Conservation (phyloP, 2,329 filamentous ascomycete species). For the Cladosporium sp. region DNA sequence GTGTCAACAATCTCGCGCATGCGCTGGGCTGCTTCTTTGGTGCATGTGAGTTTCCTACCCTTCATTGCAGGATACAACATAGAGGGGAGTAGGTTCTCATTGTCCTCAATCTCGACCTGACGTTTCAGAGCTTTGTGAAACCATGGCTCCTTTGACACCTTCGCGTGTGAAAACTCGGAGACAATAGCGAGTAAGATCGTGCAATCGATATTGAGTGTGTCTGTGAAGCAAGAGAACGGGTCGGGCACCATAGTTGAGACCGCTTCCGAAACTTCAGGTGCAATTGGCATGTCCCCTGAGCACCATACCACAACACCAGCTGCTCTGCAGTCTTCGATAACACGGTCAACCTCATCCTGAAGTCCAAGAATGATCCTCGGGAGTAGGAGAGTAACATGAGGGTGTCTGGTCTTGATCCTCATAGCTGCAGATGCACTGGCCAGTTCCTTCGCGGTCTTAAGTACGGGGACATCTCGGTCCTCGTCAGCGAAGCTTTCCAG, state of each 20-base stretch:
- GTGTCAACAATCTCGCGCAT: constrained; percentile 64
- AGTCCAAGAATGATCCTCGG: constrained; percentile 53
- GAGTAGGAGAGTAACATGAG: constrained; percentile 57
- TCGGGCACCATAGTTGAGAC: constrained; percentile 34
- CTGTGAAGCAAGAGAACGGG: constrained; percentile 35
- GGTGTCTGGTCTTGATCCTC: constrained; percentile 56
- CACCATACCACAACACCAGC: constrained; percentile 41
- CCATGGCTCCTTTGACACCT: constrained; percentile 45
- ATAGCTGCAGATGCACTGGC: constrained; percentile 53
- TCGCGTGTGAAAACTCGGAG: constrained; percentile 66
- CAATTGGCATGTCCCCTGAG: constrained; percentile 24
- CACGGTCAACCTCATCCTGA: constrained; percentile 51
- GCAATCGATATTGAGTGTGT: constrained; percentile 58
- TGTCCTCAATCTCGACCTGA: constrained; percentile 62
- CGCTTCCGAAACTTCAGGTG: constrained; percentile 23
- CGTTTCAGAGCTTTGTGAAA: constrained; percentile 58
- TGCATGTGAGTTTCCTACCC: constrained; percentile 59
- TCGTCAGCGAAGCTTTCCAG: constrained; percentile 44
- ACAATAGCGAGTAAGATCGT: constrained; percentile 69
- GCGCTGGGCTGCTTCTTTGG: constrained; percentile 58
- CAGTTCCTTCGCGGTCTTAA: constrained; percentile 58
- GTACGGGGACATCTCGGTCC: constrained; percentile 51
- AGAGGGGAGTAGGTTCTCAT: constrained; percentile 56
- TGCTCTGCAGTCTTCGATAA: constrained; percentile 53
- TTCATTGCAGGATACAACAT: constrained; percentile 60